A percentile compares a stretch with the other conserved stretches of the same genome.
phyloP scores from a whole-genome alignment of 257 asterid species.

The Forsythia viridissima region DNA sequence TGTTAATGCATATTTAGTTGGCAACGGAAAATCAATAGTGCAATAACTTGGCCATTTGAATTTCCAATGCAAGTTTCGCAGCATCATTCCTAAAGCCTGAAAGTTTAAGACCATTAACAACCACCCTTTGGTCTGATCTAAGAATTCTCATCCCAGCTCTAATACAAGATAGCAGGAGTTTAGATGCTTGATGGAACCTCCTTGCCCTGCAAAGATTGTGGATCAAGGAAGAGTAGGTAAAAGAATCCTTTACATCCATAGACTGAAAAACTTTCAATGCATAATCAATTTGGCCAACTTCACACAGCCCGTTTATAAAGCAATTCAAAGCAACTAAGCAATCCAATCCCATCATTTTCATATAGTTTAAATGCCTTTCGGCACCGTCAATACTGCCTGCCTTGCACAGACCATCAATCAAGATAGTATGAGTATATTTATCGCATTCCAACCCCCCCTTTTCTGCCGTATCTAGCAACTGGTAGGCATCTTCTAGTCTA shows the following conservation, averaged over 20 bases:
- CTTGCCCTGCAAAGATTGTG: slow-evolving; percentile 67
- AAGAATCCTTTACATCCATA: slow-evolving; percentile 63
- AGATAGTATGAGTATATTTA: slow-evolving; percentile 70
- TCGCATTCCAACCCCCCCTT: slow-evolving; percentile 62
- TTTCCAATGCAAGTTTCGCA: slow-evolving; percentile 39
- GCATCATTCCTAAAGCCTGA: slow-evolving; percentile 40
- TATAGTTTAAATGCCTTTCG: slow-evolving; percentile 44
- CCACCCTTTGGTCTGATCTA: slow-evolving; percentile 55
- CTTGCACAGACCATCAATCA: slow-evolving; percentile 79
- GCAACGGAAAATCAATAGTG: slow-evolving; percentile 23
- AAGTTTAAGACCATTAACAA: slow-evolving; percentile 54
- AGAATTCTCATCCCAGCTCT: slow-evolving; percentile 53
- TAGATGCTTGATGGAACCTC: slow-evolving; percentile 66
- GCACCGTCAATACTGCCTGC: slow-evolving; percentile 64
- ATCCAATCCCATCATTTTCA: slow-evolving; percentile 54
- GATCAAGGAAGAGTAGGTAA: slow-evolving; percentile 76
- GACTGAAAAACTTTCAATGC: slow-evolving; percentile 64
- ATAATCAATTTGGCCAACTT: slow-evolving; percentile 56
- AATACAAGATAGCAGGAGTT: slow-evolving; percentile 59
- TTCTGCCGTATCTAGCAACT: slow-evolving; percentile 51
- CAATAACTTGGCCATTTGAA: slow-evolving; percentile 50
- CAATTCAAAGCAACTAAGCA: slow-evolving; percentile 75
- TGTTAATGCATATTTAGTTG: not conserved
- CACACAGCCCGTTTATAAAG: slow-evolving; percentile 67
- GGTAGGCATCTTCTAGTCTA: slow-evolving; percentile 56